Evolutionary conservation across 2,329 filamentous ascomycete species (phyloP), one percentile per base, ranked within the genome.

Genomic region (Bipolaris oryzae): DNA sequence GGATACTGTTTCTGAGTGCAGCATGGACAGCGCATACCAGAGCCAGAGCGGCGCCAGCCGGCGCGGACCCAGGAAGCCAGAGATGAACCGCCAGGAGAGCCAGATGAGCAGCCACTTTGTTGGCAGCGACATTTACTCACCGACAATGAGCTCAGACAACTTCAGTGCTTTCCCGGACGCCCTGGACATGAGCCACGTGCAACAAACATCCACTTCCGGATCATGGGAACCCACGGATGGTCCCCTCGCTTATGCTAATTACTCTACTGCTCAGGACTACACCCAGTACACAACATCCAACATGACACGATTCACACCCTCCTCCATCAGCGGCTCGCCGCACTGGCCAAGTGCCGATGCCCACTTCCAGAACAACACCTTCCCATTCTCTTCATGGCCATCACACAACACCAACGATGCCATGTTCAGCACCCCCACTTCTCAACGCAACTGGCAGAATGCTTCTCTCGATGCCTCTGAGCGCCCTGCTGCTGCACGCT

Each of bases 21-120:
- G 74, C 67, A 77, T 78, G 76, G 76, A 78, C 66, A 77, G 75
- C 64, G 70, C 74, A 55, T 77, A 78, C 57, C 72, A 76, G 52
- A 77, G 75, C 64, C 74, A 76, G 64, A 70, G 65, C 54, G 72
- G 75, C 61, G 68, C 74, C 66, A 72, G 66, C 69, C 69, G 68
- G 67, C 69, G 69, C 56, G 67, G 67, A 61, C 58, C 63, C 44
- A 60, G 62, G 49, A 64, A 66, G 57, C 54, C 67, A 47, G 71
- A 73, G 51, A 64, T 64, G 59, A 66, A 60, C 54, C 20, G 66
- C 61, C 73, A 74, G 64, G 72, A 76, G 11, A 66, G 57, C 57
- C 69, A 62, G 13, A 64, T 72, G 60, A 67, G 62, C 58, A 71
- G 64, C 50, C 67, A 70, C 21, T 73, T 74, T 49, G 61, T 71